Base-by-base conservation (phyloP, 2,329 filamentous ascomycete species). In the Plectosphaerella sp. region DNA sequence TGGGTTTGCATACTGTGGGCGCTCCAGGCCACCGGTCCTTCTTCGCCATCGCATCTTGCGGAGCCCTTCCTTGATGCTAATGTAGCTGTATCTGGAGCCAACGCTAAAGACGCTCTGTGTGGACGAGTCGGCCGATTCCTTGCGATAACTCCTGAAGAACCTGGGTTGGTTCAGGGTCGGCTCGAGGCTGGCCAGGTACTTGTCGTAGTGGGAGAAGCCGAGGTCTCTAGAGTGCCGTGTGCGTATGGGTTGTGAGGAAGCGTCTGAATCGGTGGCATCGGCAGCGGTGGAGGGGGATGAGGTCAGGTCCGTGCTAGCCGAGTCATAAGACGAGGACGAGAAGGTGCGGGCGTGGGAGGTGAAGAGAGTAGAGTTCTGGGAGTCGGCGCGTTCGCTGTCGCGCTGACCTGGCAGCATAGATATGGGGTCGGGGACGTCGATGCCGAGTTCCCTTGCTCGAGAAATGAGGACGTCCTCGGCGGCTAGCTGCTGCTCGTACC, bases 171-270 rank as follows among this genome's bases (percentile, higher is more conserved):
- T 68, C 36, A 73, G 64, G 39, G 70, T 70, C 7, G 71, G 69
- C 51, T 75, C 71, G 28, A 77, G 56, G 42, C 76, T 68, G 16
- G 70, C 64, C 37, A 82, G 59, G 54, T 79, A 81, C 54, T 69
- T 73, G 33, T 83, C 78, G 58, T 82, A 83, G 28, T 73, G 71
- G 7, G 70, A 66, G 57, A 82, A 81, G 52, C 64, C 76, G 24
- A 77, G 62, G 36, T 62, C 69, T 54, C 69, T 72, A 37, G 70
- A 69, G 50, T 48, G 45, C 28, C 52, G 56, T 14, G 53, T 45
- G 16, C 37, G 42, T 35, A 49, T 49, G 28, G 50, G 54, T 6
- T 62, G 52, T 25, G 59, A 62, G 28, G 57, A 53, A 3, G 57
- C 52, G 22, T 64, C 59, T 14, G 56, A 56, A 49, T 45, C 60